Conservation (phyloP, 1,284 basidiomycete species). For the Ceratobasidium papillatum region DNA sequence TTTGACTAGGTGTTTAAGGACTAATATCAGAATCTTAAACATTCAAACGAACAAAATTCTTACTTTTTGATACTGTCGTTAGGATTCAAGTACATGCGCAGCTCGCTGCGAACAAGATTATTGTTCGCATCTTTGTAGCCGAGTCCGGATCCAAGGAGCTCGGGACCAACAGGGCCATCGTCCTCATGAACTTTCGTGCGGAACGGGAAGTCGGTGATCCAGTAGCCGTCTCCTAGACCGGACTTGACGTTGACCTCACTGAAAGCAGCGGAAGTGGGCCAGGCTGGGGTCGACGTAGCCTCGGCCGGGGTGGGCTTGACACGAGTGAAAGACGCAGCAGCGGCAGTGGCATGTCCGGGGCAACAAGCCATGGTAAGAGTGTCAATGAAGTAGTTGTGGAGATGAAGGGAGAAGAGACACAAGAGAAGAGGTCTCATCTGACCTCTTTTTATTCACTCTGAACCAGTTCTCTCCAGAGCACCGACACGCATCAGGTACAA, state of each 20-base stretch:
- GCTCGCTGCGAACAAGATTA: conserved; percentile 21
- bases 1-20: background rate
- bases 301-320: background rate
- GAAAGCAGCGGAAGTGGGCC: background rate
- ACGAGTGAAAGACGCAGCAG: background rate
- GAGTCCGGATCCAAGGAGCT: conserved; percentile 50
- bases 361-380: conserved; percentile 2
- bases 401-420: background rate
- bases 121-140: conserved; percentile 45
- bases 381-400: background rate
- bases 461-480: background rate
- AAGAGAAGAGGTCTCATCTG: background rate
- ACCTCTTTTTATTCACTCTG: background rate
- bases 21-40: background rate
- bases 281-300: conserved; percentile 1
- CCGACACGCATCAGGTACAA: background rate
- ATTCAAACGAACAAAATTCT: conserved; percentile 6
- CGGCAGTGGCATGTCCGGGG: background rate
- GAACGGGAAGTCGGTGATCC: conserved; percentile 50
- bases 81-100: conserved; percentile 49
- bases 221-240: conserved; percentile 48
- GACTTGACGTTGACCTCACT: background rate
- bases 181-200: conserved; percentile 29
- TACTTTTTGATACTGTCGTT: conserved; percentile 41
- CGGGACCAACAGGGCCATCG: conserved; percentile 41